Evolutionary conservation across 805 yeast species (phyloP), one percentile per base, ranked within the genome.

Genomic region (Candida argentea): DNA sequence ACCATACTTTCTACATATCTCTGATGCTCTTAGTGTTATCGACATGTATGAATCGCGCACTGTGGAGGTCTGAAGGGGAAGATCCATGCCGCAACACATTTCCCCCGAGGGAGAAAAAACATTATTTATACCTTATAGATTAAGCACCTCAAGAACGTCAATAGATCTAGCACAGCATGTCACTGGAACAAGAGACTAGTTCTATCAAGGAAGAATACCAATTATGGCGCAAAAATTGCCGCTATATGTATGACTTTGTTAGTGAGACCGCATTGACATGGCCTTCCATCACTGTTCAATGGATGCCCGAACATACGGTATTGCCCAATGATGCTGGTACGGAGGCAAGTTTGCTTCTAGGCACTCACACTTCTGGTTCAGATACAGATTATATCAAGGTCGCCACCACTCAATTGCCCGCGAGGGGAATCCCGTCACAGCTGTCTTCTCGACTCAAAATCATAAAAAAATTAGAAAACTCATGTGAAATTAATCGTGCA

Each of bases 221-320:
- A 34, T 50, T 81, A 36, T 82, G 94, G 94, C 66, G 83, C 34
- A 73, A 80, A 44, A 82, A 80, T 43, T 81, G 87, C 38, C 77
- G 82, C 8, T 73, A 66, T 40, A 80, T 82, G 91, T 82, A 82
- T 40, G 86, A 81, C 42, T 81, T 77, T 46, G 84, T 82, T 18
- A 73, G 80, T 27, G 91, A 82, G 44, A 78, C 89, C 0, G 83
- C 80, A 3, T 55, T 82, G 25, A 70, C 76, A 8, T 82, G 93
- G 93, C 93, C 94, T 2, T 76, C 87, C 3, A 58, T 82, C 27
- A 76, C 89, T 1, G 66, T 79, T 4, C 83, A 82, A 50, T 82
- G 91, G 87, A 49, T 78, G 5, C 87, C 86, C 0, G 57, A 56
- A 16, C 38, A 44, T 36, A 26, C 33, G 8, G 35, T 26, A 5